Conservation (phyloP, 148 eudicot species). For the Chenopodium berlandieri region DNA sequence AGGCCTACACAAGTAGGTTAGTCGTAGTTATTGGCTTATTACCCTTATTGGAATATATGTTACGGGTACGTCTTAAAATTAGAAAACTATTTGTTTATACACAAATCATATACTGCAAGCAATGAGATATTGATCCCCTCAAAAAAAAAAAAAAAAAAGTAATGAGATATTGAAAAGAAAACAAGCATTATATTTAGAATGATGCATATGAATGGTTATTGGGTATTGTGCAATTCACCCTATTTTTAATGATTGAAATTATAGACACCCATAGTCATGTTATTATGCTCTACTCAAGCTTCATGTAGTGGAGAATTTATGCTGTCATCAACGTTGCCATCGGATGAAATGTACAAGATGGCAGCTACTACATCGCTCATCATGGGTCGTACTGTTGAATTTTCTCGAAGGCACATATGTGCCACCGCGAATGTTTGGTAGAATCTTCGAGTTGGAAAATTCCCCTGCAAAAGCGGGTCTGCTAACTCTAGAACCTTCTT, state of each 20-base stretch:
- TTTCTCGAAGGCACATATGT: slow-evolving; percentile 65
- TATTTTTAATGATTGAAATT: not conserved
- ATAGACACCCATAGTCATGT: not conserved
- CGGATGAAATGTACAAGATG: slow-evolving; percentile 9
- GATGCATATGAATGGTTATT: too few relatives aligned
- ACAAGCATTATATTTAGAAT: too few relatives aligned
- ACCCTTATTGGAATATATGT: too few relatives aligned
- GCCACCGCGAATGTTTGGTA: slow-evolving; percentile 66
- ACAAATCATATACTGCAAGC: too few relatives aligned
- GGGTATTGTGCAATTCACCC: not conserved
- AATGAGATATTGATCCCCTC: too few relatives aligned
- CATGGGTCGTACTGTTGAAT: slow-evolving; percentile 53
- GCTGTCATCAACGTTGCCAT: not conserved
- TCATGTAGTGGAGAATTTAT: not conserved
- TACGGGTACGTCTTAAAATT: too few relatives aligned
- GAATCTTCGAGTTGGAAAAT: slow-evolving; percentile 44
- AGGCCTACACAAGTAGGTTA: too few relatives aligned
- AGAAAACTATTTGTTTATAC: too few relatives aligned
- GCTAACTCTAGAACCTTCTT: slow-evolving; percentile 46
- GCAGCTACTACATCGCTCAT: slow-evolving; percentile 32
- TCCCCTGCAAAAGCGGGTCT: slow-evolving; percentile 50
- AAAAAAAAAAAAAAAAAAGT: too few relatives aligned
- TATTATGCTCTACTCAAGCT: not conserved
- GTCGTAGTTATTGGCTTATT: too few relatives aligned
- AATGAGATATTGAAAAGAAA: too few relatives aligned